phyloP scores from a whole-genome alignment of 768 basidiomycete genomes.

The Cytidiella melzeri region DNA sequence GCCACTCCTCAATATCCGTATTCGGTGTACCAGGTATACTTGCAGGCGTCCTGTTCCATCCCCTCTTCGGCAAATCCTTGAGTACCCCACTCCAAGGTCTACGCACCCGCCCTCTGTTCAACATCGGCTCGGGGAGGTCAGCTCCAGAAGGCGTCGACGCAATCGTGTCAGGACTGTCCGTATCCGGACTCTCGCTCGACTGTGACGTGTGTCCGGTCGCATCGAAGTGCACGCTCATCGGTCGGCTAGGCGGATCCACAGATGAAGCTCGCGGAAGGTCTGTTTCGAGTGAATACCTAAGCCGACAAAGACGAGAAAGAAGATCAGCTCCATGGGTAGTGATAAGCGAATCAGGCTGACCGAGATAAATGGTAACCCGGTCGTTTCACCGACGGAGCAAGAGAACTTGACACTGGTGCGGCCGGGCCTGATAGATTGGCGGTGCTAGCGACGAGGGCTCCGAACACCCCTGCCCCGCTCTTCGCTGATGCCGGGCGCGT shows the following conservation, averaged over 20 bases:
- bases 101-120: slow-evolving; percentile 4
- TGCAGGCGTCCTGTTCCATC: slow-evolving; percentile 21
- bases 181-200: too few species aligned
- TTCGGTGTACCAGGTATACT: slow-evolving; percentile 25
- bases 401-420: slow-evolving; percentile 42
- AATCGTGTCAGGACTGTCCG: background rate
- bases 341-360: slow-evolving; percentile 24
- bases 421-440: slow-evolving; percentile 58
- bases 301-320: background rate
- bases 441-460: slow-evolving; percentile 65
- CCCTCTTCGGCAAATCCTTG: slow-evolving; percentile 32
- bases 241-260: background rate
- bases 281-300: slow-evolving; percentile 6
- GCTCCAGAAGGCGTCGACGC: background rate
- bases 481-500: slow-evolving; percentile 21
- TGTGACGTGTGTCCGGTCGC: too few species aligned
- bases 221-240: slow-evolving; percentile 7
- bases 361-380: slow-evolving; percentile 65
- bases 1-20: slow-evolving; percentile 22
- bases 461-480: slow-evolving; percentile 58
- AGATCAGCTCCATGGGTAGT: background rate
- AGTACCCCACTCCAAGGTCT: slow-evolving; percentile 30
- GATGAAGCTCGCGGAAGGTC: background rate
- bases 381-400: slow-evolving; percentile 52
- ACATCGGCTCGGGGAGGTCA: background rate